Evolutionary conservation across 305 asterid genomes (phyloP).

Genomic region (Fraxinus nigra): DNA sequence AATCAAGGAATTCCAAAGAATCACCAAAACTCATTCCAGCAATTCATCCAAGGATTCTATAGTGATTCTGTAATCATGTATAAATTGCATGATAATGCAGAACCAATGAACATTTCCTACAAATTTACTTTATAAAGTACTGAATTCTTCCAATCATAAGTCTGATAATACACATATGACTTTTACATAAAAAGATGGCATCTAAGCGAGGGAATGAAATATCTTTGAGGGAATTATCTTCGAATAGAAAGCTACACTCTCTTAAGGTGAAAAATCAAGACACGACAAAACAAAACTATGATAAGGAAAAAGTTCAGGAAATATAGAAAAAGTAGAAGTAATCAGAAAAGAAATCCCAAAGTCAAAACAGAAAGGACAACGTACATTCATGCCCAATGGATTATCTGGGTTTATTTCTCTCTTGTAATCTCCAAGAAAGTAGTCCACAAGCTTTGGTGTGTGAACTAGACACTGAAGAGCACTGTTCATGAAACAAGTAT

Average conservation of each 20-base stretch:
- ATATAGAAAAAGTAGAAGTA: background rate
- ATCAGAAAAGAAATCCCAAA: constrained; percentile 5
- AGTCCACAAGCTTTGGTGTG: constrained; percentile 92
- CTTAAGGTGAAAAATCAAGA: background rate
- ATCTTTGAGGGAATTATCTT: constrained; percentile 13
- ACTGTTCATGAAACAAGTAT: constrained; percentile 98
- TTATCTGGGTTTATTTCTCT: constrained; percentile 78
- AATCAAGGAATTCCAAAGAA: background rate
- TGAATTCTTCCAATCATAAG: background rate
- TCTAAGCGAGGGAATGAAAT: background rate
- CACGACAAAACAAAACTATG: background rate
- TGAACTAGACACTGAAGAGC: constrained; percentile 92
- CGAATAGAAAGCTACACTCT: constrained; percentile 4
- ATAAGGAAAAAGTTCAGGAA: background rate
- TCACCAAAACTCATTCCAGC: background rate
- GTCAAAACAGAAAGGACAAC: constrained; percentile 24
- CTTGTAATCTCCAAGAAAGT: constrained; percentile 90
- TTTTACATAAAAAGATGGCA: background rate
- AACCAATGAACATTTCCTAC: background rate
- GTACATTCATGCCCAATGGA: constrained; percentile 97
- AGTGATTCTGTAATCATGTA: background rate
- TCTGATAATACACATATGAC: background rate
- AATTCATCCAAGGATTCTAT: constrained; percentile 9
- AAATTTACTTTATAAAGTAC: background rate
- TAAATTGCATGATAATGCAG: background rate